Evolutionary conservation across 257 asterid genomes (phyloP), one percentile per base, ranked within the genome.

Genomic region (Nicotiana sylvestris): DNA sequence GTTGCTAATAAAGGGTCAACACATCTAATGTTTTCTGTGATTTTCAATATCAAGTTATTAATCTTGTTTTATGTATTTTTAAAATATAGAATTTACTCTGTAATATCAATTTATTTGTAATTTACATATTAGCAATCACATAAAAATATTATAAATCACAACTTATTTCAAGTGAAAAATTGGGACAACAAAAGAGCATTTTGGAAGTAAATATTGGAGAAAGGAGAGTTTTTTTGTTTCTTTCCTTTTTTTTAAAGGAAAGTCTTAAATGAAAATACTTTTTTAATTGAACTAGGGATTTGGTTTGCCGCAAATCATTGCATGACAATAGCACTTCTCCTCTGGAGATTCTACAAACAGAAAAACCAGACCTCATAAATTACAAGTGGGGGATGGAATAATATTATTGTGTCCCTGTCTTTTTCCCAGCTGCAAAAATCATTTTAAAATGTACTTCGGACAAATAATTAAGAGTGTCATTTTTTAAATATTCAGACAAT

Each of bases 281-380:
- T 57, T 17, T 17, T 2, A 58, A 58, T 18, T 18, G 29, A 58
- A 7, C 10, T 5, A 58, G n/a, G 27, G 64, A 58, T 58, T 21
- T 43, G 78, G 43, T 43, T 70, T 43, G 13, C 78, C 39, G 69
- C 69, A 64, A 64, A 27, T 64, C 6, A 64, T 64, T 27, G 68
- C 58, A 12, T 46, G 60, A 13, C 32, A 46, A 25, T 11, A 46
- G n/a, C 39, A 27, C 62, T 11, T 21, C 39, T 29, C 16, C 39
- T 72, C 37, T 46, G 60, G 13, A 72, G 78, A 72, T 72, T 72
- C 61, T 43, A 70, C 11, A 70, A 53, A 70, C 78, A 70, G 78
- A 43, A 70, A 70, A 70, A 70, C 60, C 58, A 43, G 35, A 70
- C 78, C 46, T 29, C n/a, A 21, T 70, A 70, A 70, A 37, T n/a